A percentile compares a stretch with the other conserved stretches of the same genome.
phyloP scores from a whole-genome alignment of 1,284 basidiomycete genomes.

The Malassezia brasiliensis region DNA sequence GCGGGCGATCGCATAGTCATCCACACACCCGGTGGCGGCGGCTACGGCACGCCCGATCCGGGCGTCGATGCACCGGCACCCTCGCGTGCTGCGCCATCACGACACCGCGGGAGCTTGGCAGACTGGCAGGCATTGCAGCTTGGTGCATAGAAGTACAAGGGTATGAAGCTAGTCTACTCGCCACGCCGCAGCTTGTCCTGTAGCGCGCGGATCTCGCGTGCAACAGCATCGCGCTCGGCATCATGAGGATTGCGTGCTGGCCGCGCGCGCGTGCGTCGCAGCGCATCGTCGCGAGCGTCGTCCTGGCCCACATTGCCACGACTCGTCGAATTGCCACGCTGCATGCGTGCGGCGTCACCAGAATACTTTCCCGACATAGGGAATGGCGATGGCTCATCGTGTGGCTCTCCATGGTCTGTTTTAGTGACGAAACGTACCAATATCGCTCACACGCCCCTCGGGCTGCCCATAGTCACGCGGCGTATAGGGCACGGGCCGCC shows the following conservation, averaged over 20 bases:
- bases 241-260: no score
- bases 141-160: constrained; percentile 18
- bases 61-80: background rate
- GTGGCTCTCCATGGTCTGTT: constrained; percentile 12
- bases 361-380: constrained; percentile 2
- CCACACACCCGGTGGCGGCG: constrained; percentile 86
- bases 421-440: background rate
- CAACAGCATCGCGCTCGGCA: background rate
- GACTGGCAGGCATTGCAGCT: constrained; percentile 30
- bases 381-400: constrained; percentile 17
- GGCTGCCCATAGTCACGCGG: background rate
- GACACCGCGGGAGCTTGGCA: constrained; percentile 28
- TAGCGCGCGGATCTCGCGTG: background rate
- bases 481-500: constrained; percentile 9
- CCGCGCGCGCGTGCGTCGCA: no score
- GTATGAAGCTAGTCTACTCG: background rate
- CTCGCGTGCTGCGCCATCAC: background rate
- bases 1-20: constrained; percentile 70
- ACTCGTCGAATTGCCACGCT: no score
- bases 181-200: constrained; percentile 6
- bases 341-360: background rate
- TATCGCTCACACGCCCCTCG: background rate
- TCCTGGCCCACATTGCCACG: no score
- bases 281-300: background rate
- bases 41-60: constrained; percentile 58